Evolutionary conservation across 805 yeast genomes (phyloP), one percentile per base, ranked within the genome.

Genomic region (Starmerella kuoi): DNA sequence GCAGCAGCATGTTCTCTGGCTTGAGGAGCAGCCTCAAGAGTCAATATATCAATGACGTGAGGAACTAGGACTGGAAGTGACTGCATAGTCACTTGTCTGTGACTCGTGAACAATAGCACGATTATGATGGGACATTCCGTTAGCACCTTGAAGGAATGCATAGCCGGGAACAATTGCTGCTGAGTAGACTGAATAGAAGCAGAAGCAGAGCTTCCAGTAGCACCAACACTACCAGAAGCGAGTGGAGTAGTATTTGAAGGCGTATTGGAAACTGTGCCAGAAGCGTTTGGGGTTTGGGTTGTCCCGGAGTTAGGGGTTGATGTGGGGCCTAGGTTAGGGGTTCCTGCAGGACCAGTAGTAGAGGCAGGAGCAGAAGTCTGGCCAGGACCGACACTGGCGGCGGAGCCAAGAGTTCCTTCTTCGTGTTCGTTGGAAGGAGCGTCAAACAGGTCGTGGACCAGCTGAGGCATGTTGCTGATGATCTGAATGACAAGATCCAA

Each of bases 51-150:
- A 41, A 93, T 76, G 20, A 88, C 81, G 42, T 78, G 75, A 0
- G 97, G 96, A 38, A 87, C 72, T 49, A 88, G 83, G 17, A 63
- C 66, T 2, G 87, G 83, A 25, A 91, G 67, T 3, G 88, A 75
- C 0, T 80, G 64, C 36, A 74, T 73, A 1, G 81, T 82, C 40
- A 85, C 62, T 27, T 74, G 75, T 57, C 86, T 84, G 63, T 87
- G 86, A 0, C 94, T 77, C 1, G 95, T 82, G 54, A 84, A 85
- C 40, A 93, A 66, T 6, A 95, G 76, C 3, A 91, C 98, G 78
- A 91, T 81, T 3, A 95, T 86, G 31, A 91, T 88, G 8, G 99
- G 99, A 58, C 97, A 87, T 60, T 91, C 99, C 0, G 95, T 83
- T 46, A 91, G 70, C 12, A 88, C 84, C 58, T 86, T 87, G 69